Percentiles rank a stretch among this genome's conserved stretches.
phyloP scores from a whole-genome alignment of 1,284 basidiomycete genomes.

The Inonotus obliquus region DNA sequence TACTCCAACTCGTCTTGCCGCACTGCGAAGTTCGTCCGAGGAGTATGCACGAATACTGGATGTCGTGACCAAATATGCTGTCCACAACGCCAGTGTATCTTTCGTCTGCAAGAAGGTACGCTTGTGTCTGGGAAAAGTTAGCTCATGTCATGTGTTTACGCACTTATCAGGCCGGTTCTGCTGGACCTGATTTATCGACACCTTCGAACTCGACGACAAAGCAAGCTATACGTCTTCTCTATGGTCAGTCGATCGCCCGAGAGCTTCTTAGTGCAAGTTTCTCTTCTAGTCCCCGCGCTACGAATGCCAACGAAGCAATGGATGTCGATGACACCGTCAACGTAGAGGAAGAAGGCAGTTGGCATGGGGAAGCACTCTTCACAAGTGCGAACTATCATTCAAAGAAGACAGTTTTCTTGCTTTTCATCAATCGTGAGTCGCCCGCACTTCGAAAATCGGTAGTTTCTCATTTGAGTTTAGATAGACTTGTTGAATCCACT shows the following conservation, averaged over 20 bases:
- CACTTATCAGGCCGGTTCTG: constrained; percentile 55
- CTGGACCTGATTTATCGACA: constrained; percentile 80
- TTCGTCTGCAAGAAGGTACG: constrained; percentile 89
- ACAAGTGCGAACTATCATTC: constrained; percentile 89
- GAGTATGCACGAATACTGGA: constrained; percentile 93
- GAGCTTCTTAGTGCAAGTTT: constrained; percentile 66
- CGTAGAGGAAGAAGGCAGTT: constrained; percentile 33
- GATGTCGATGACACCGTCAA: constrained; percentile 34
- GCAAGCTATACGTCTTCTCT: constrained; percentile 78
- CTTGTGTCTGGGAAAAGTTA: background rate
- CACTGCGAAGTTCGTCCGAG: constrained; percentile 82
- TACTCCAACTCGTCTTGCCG: constrained; percentile 82
- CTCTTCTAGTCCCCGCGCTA: constrained; percentile 28
- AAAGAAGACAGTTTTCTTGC: constrained; percentile 79
- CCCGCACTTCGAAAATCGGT: background rate
- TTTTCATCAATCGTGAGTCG: constrained; percentile 95
- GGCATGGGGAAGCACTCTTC: constrained; percentile 73
- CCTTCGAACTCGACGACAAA: constrained; percentile 63
- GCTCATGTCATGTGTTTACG: background rate
- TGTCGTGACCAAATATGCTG: constrained; percentile 91
- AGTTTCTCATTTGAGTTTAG: constrained; percentile 49
- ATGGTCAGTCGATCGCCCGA: constrained; percentile 77
- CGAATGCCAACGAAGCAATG: constrained; percentile 25
- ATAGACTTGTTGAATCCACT: constrained; percentile 89
- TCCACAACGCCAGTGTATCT: constrained; percentile 85